phyloP scores from a whole-genome alignment of 371 early-diverging fungal species.

The Edhazardia aedis region DNA sequence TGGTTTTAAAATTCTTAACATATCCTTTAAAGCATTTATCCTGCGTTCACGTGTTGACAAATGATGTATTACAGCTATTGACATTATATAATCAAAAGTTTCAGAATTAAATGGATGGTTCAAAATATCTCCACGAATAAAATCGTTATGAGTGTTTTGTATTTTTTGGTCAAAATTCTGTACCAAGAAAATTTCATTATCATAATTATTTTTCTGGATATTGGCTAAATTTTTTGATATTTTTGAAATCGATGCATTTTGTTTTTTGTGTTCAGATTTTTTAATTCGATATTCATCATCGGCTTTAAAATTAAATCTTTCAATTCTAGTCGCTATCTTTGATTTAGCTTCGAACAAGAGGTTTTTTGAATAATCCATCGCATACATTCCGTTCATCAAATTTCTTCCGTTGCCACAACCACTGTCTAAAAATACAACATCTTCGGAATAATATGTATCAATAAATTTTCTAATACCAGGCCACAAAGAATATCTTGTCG shows the following conservation, averaged over 20 bases:
- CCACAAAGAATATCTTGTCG: not conserved
- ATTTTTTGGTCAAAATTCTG: no score
- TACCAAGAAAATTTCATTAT: no score
- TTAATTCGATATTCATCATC: not conserved
- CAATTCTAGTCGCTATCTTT: not conserved
- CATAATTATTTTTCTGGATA: not conserved
- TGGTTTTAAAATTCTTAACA: constrained; percentile 15
- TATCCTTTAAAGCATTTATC: constrained; percentile 15
- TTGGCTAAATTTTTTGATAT: not conserved
- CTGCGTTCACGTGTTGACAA: constrained; percentile 33
- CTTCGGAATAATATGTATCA: not conserved
- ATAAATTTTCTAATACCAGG: not conserved
- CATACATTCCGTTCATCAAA: constrained; percentile 20
- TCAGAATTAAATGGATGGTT: constrained; percentile 12
- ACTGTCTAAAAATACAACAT: constrained; percentile 23
- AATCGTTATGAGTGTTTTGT: constrained; percentile 1
- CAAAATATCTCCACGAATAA: constrained; percentile 21
- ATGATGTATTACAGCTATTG: constrained; percentile 45
- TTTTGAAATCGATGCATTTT: not conserved
- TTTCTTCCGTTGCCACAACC: constrained; percentile 46
- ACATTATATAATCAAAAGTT: constrained; percentile 36
- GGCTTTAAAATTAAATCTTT: not conserved
- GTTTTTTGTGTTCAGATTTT: not conserved
- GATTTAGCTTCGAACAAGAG: not conserved
- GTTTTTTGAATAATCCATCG: constrained; percentile 32